These are phyloP conservation scores for Albophoma yamanashiensis DNA, from an alignment of 2,329 filamentous ascomycete genomes.

Conservation along the genomic window DNA sequence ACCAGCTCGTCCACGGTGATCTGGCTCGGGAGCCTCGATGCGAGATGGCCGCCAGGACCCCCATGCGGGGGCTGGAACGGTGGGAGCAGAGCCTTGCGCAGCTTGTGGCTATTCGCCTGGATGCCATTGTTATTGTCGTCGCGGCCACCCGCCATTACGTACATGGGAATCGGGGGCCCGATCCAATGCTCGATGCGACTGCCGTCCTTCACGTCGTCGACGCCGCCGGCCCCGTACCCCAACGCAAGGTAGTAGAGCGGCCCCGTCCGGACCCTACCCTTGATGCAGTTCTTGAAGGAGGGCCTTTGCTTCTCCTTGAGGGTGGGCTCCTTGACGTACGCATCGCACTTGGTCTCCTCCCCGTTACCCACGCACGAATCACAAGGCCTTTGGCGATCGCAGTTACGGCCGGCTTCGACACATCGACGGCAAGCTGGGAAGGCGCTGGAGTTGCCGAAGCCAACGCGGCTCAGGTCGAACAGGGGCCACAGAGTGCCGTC, in stretches of 20 bases:
- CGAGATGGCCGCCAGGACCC: not conserved
- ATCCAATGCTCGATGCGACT: constrained; percentile 14
- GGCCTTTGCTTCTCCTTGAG: not conserved
- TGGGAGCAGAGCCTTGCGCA: not conserved
- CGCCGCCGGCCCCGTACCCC: constrained; percentile 17
- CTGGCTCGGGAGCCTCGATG: not conserved
- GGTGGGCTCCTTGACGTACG: not conserved
- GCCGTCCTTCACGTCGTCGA: constrained; percentile 14
- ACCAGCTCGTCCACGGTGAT: not conserved
- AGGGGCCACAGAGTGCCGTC: constrained; percentile 9
- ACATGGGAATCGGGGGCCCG: constrained; percentile 8
- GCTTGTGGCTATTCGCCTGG: not conserved
- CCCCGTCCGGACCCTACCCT: constrained; percentile 7
- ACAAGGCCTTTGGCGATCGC: constrained; percentile 26
- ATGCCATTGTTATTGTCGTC: constrained; percentile 4
- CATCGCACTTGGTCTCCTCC: constrained; percentile 4
- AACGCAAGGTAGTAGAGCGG: constrained; percentile 23
- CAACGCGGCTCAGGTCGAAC: constrained; percentile 18
- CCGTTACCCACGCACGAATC: constrained; percentile 17
- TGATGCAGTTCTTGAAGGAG: constrained; percentile 7
- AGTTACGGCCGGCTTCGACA: constrained; percentile 10
- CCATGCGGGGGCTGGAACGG: constrained; percentile 1
- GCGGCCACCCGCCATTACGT: constrained; percentile 3
- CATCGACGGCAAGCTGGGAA: constrained; percentile 16
- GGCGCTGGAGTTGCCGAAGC: constrained; percentile 16